phyloP scores from a whole-genome alignment of 2,329 filamentous ascomycete genomes.

The Cercospora sesami region DNA sequence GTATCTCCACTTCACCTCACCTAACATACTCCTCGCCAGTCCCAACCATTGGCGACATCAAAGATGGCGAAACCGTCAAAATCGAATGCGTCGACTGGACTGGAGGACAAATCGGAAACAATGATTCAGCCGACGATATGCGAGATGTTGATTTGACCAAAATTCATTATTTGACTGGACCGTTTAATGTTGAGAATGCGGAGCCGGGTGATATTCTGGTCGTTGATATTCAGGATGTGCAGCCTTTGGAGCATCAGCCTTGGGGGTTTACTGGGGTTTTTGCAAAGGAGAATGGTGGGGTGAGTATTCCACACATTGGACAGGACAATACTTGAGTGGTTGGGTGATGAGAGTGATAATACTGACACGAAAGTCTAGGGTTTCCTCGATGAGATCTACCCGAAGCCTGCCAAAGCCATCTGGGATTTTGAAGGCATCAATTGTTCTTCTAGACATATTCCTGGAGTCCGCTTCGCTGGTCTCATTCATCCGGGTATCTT shows the following conservation, averaged over 20 bases:
- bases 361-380: constrained; percentile 39
- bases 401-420: constrained; percentile 72
- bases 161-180: constrained; percentile 85
- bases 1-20: constrained; percentile 5
- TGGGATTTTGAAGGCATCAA: constrained; percentile 78
- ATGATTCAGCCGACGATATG: constrained; percentile 86
- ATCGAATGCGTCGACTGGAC: constrained; percentile 86
- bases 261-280: constrained; percentile 93
- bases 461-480: constrained; percentile 78
- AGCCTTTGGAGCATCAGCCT: constrained; percentile 79
- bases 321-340: neutral
- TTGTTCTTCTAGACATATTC: constrained; percentile 83
- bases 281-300: constrained; percentile 73
- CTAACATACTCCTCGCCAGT: constrained; percentile 54
- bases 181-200: constrained; percentile 81
- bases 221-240: constrained; percentile 90
- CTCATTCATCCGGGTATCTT: constrained; percentile 91
- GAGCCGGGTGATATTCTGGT: constrained; percentile 82
- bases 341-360: neutral
- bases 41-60: constrained; percentile 70
- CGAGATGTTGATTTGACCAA: constrained; percentile 79
- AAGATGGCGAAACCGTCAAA: constrained; percentile 83
- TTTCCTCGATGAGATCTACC: constrained; percentile 84
- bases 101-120: constrained; percentile 78
- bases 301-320: neutral